phyloP scores from a whole-genome alignment of 495 filamentous ascomycete species.

The Podospora pseudopauciseta region DNA sequence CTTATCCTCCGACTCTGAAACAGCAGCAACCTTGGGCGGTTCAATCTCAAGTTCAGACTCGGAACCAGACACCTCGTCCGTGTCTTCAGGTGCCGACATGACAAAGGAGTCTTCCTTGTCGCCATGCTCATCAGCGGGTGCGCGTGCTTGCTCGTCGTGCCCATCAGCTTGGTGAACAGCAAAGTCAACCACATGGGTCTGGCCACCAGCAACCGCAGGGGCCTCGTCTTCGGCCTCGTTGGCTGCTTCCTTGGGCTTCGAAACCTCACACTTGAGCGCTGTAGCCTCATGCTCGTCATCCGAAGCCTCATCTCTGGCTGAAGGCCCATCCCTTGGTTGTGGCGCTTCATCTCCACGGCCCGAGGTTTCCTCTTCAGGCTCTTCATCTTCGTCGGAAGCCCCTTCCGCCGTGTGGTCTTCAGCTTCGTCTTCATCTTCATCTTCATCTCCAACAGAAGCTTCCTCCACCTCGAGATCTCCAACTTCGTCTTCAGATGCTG shows the following conservation, averaged over 20 bases:
- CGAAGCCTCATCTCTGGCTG: constrained; percentile 15
- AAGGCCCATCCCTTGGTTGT: too few species aligned
- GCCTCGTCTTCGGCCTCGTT: not conserved
- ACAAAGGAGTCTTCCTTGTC: not conserved
- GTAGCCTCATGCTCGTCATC: constrained; percentile 30
- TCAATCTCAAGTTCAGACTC: constrained; percentile 10
- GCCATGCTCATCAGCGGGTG: not conserved
- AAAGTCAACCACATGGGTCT: constrained; percentile 23
- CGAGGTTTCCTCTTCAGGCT: not conserved
- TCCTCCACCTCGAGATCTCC: not conserved
- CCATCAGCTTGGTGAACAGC: constrained; percentile 9
- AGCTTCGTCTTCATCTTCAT: constrained; percentile 31
- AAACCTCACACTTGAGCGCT: constrained; percentile 21
- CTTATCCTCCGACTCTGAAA: not conserved
- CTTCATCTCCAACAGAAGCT: not conserved
- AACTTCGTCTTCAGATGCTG: constrained; percentile 2
- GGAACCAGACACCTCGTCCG: constrained; percentile 3
- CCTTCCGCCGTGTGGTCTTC: constrained; percentile 17
- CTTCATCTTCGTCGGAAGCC: constrained; percentile 17
- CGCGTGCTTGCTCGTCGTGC: constrained; percentile 1
- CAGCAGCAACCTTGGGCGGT: not conserved
- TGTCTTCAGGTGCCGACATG: not conserved
- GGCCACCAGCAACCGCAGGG: not conserved
- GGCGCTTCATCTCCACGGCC: too few species aligned
- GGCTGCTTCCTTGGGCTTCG: constrained; percentile 39